These are phyloP conservation scores for Podosphaera aphanis DNA, from an alignment of 2,329 filamentous ascomycete genomes.

Conservation along the genomic window DNA sequence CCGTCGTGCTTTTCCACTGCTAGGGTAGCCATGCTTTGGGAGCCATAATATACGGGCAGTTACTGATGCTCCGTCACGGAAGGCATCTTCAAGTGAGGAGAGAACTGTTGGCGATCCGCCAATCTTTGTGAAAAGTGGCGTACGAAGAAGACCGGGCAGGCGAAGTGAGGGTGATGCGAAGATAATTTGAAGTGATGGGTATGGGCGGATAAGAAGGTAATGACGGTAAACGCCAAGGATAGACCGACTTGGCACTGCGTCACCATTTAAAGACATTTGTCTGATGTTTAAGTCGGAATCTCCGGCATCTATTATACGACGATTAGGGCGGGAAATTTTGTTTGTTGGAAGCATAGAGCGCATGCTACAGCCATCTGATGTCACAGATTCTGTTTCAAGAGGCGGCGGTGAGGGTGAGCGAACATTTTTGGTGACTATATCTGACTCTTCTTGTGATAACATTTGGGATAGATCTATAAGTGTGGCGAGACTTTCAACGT, in stretches of 20 bases:
- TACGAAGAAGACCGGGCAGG: conserved; percentile 40
- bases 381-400: not conserved
- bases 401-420: conserved; percentile 15
- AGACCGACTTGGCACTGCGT: not conserved
- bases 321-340: not conserved
- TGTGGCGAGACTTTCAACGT: conserved; percentile 24
- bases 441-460: conserved; percentile 42
- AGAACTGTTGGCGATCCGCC: conserved; percentile 24
- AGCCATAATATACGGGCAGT: conserved; percentile 54
- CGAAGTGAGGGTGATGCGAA: conserved; percentile 45
- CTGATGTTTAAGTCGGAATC: not conserved
- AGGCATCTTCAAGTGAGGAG: conserved; percentile 28
- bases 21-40: conserved; percentile 16
- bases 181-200: conserved; percentile 39
- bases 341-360: conserved; percentile 3
- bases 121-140: conserved; percentile 27
- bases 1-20: conserved; percentile 19
- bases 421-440: conserved; percentile 32
- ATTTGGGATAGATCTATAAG: conserved; percentile 42
- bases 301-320: not conserved
- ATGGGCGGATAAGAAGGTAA: conserved; percentile 39
- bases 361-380: conserved; percentile 3
- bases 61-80: conserved; percentile 42
- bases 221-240: conserved; percentile 1
- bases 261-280: not conserved